phyloP scores from a whole-genome alignment of 148 eudicot species.

The Amaranthus cruentus region DNA sequence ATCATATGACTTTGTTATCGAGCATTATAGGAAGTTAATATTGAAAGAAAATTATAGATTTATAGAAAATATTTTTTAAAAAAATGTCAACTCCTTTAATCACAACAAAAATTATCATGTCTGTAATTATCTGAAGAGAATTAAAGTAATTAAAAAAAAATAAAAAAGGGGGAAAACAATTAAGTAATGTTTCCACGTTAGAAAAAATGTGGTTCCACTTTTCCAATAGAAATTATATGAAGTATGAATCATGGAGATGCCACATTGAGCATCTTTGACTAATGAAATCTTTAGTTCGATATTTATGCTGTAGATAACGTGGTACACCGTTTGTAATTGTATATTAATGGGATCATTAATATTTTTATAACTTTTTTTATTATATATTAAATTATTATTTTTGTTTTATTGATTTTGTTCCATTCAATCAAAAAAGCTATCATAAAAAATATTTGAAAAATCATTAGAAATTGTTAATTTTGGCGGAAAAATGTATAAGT shows the following conservation, averaged over 20 bases:
- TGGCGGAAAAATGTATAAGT: not conserved
- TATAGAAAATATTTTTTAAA: too few relatives aligned
- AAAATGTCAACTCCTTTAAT: too few relatives aligned
- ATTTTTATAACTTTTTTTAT: too few relatives aligned
- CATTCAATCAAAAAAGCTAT: not conserved
- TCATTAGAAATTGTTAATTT: not conserved
- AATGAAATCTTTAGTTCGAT: too few relatives aligned
- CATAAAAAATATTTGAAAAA: not conserved
- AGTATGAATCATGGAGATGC: conserved; percentile 7
- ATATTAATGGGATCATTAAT: not conserved
- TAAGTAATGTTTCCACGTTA: not conserved
- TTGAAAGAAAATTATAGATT: too few relatives aligned
- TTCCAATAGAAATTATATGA: not conserved
- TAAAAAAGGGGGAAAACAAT: not conserved
- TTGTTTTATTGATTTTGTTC: not conserved
- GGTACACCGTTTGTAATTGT: not conserved
- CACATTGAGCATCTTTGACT: too few relatives aligned
- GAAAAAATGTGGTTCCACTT: not conserved
- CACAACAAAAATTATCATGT: not conserved
- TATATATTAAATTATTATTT: not conserved
- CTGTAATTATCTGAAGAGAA: not conserved
- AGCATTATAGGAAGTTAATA: too few relatives aligned
- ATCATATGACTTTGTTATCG: too few relatives aligned
- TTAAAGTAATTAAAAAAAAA: not conserved
- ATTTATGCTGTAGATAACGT: too few relatives aligned